Base-by-base conservation (phyloP, 805 yeast genomes). In the Lachancea meyersii region DNA sequence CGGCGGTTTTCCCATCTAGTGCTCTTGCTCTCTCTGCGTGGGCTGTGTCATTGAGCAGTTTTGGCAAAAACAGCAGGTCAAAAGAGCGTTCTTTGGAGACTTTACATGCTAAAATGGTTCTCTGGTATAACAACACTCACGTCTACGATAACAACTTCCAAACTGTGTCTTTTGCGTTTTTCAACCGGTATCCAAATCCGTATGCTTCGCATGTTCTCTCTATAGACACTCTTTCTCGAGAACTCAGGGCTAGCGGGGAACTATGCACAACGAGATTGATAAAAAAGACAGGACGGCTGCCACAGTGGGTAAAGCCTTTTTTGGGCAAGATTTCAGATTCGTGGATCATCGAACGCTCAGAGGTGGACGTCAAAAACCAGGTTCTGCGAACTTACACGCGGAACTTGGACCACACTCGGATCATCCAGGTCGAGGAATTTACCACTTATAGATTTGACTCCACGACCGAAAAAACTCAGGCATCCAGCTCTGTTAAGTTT, bases 181-280 rank as follows among this genome's bases (percentile, higher is more conserved):
- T 86, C 64, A 80, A 79, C 64, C 68, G 82, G 51, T 81, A 80
- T 51, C 79, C 79, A 3, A 76, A 76, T 60, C 97, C 97, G 2
- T 88, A 73, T 59, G 81, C 96, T 14, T 68, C 77, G 8, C 96
- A 91, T 65, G 96, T 91, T 10, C 68, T 81, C 27, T 82, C 95
- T 6, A 79, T 79, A 21, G 97, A 89, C 60, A 84, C 95, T 1
- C 58, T 89, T 13, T 78, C 78, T 26, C 67, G 75, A 40, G 60
- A 67, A 46, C 69, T 86, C 16, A 86, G 82, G 48, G 49, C 57
- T 1, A 67, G 77, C 9, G 94, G 94, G 19, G 70, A 77, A 38
- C 71, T 89, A 35, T 74, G 77, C 50, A 79, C 85, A 30, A 83
- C 91, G 4, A 73, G 91, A 50, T 67, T 89, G 31, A 78, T 89